Conservation (phyloP, 2,329 filamentous ascomycete species). For the Phialophora macrospora region DNA sequence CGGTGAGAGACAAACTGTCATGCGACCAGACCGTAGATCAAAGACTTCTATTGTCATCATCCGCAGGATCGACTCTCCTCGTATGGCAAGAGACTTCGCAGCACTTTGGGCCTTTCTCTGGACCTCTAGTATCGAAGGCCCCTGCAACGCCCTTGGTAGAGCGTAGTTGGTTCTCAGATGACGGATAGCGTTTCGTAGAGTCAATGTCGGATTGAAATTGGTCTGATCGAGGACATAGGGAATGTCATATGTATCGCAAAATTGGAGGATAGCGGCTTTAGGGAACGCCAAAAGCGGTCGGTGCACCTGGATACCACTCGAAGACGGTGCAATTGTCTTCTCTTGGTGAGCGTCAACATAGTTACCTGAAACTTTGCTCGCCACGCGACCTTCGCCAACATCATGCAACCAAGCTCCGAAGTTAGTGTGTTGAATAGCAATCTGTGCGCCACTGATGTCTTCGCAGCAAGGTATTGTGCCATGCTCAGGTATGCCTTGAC, state of each 20-base stretch:
- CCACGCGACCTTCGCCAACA: neutral
- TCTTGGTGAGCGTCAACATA: constrained; percentile 39
- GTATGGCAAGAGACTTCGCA: constrained; percentile 13
- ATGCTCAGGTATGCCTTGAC: constrained; percentile 32
- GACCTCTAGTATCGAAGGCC: constrained; percentile 28
- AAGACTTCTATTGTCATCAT: constrained; percentile 21
- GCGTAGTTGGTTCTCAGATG: constrained; percentile 62
- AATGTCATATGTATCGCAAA: constrained; percentile 70
- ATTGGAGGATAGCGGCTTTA: constrained; percentile 57
- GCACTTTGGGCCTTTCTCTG: constrained; percentile 15
- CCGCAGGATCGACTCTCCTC: constrained; percentile 19
- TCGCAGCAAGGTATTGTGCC: constrained; percentile 35
- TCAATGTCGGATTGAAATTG: constrained; percentile 77
- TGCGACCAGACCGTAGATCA: constrained; percentile 31
- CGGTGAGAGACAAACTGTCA: constrained; percentile 24
- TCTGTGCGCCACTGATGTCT: constrained; percentile 30
- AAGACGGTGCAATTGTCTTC: constrained; percentile 55
- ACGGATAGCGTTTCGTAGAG: constrained; percentile 79
- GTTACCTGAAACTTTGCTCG: constrained; percentile 16
- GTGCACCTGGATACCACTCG: constrained; percentile 66
- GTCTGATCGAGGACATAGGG: constrained; percentile 85
- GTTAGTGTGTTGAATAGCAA: constrained; percentile 6
- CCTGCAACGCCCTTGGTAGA: constrained; percentile 71
- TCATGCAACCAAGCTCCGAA: constrained; percentile 22
- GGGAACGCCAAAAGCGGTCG: constrained; percentile 72